Base-by-base conservation (phyloP, 2,329 filamentous ascomycete genomes). In the Fusarium sp. region DNA sequence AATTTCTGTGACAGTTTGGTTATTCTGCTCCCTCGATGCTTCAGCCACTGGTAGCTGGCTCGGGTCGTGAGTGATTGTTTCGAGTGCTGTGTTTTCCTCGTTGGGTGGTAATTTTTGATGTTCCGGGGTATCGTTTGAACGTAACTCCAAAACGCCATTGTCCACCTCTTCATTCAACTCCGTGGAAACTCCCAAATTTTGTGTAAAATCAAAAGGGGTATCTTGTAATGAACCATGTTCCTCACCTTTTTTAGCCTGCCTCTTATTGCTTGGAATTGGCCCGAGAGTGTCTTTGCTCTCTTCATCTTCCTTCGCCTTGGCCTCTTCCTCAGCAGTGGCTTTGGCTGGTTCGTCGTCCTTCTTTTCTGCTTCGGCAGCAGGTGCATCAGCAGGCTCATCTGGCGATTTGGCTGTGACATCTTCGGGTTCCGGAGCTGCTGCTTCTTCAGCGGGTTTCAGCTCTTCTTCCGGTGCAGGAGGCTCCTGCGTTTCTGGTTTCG, bases 201-300 rank as follows among this genome's bases (percentile, higher is more conserved):
- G 74, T 68, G 71, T 55, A 77, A 79, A 77, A 76, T 75, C 75
- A 79, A 76, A 73, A 72, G 75, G 77, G 77, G 77, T 76, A 80
- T 81, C 74, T 77, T 77, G 73, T 74, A 78, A 74, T 76, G 70
- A 77, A 78, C 71, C 66, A 63, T 73, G 66, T 72, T 79, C 77
- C 82, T 84, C 79, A 84, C 82, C 82, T 84, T 81, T 83, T 70
- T 77, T 79, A 57, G 73, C 72, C 65, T 70, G 75, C 68, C 77
- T 80, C 63, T 79, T 78, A 49, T 79, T 77, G 44, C 72, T 69
- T 47, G 77, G 74, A 61, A 82, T 82, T 26, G 79, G 79, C 28
- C 77, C 79, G 63, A 82, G 74, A 7, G 71, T 77, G 60, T 83
- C 81, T 68, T 80, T 81, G 57, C 75, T 78, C 73, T 83, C 78